Evolutionary conservation across 768 basidiomycete genomes (phyloP), one percentile per base, ranked within the genome.

Genomic region (Collybia sordida): DNA sequence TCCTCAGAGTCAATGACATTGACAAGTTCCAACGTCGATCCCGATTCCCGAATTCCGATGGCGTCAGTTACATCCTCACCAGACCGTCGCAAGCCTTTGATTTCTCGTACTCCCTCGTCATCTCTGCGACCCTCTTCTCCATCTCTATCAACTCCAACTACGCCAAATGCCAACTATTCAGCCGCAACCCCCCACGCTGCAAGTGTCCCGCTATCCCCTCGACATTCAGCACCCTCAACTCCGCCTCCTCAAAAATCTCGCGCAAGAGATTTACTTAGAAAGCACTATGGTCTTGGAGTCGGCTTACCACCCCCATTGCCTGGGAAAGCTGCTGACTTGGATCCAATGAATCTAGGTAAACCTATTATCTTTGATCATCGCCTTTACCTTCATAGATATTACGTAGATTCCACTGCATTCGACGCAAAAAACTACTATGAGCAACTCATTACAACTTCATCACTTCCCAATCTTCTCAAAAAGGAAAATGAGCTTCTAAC

Each of bases 261-360:
- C 14, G 91, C 91, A 11, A 75, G 86, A 56, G 90, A 93, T 62
- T 64, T 93, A 42, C 61, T 94, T 45, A 75, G 93, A 59, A 91
- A 90, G 56, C 92, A 95, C 61, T 95, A 95, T 75, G 90, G 91
- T 4, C 68, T 95, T 22, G 88, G 85, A 15, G 70, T 89, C n/a
- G 85, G 84, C 0, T 82, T 82, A 25, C 91, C 89, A 11, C 74
- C 79, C 3, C 79, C 88, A 18, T 59, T 74, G 1, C 73, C 78
- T 1, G 82, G 81, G 14, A 78, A 74, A 17, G 77, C 79, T 24
- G 79, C 77, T 35, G 71, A 69, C 25, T 74, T 75, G 46, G 91
- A 93, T 64, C 88, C 90, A 12, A 89, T 92, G 88, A 88, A 90
- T 58, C 70, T 93, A 50, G 88, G 90, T 83, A 57, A 51, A 4